Conservation (phyloP, 352 stramenopile genomes). For the Pythium angustatum region DNA sequence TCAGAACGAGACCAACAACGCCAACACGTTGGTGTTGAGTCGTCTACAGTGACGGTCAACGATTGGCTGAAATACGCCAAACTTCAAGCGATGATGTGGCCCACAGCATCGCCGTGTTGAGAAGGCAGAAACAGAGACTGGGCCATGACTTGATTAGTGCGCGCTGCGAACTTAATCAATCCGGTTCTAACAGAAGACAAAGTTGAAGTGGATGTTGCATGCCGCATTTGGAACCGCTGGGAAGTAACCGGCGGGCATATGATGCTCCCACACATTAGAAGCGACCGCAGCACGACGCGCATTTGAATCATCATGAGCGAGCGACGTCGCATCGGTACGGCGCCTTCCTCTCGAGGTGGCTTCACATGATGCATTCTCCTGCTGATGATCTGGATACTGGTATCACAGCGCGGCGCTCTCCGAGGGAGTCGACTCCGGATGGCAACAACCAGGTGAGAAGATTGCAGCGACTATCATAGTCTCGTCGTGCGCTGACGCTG, state of each 20-base stretch:
- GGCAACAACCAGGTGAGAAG: constrained; percentile 38
- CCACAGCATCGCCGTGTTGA: constrained; percentile 20
- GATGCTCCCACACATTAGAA: too few relatives aligned
- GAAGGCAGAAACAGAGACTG: constrained; percentile 22
- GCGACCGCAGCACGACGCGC: not conserved
- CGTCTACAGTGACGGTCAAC: constrained; percentile 13
- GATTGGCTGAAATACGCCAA: constrained; percentile 28
- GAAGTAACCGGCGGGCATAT: constrained; percentile 9
- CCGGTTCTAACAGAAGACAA: constrained; percentile 17
- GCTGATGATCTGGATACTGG: not conserved
- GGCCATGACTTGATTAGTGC: constrained; percentile 11
- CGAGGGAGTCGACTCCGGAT: constrained; percentile 4
- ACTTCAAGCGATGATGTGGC: constrained; percentile 34
- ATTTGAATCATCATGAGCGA: constrained; percentile 18
- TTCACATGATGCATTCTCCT: not conserved
- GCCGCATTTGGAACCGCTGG: not conserved
- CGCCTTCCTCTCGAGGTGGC: too few relatives aligned
- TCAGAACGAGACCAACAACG: not conserved
- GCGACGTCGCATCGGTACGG: constrained; percentile 7
- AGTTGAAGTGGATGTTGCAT: not conserved
- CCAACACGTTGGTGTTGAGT: constrained; percentile 5
- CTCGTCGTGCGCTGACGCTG: too few relatives aligned
- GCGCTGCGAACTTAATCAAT: constrained; percentile 14
- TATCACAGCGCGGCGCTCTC: constrained; percentile 9
- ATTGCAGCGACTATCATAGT: too few relatives aligned